Percentiles rank a stretch among this genome's conserved stretches.
These are phyloP conservation scores for Crithidia sp. DNA, from an alignment of 208 protist genomes.

Conservation along the genomic window DNA sequence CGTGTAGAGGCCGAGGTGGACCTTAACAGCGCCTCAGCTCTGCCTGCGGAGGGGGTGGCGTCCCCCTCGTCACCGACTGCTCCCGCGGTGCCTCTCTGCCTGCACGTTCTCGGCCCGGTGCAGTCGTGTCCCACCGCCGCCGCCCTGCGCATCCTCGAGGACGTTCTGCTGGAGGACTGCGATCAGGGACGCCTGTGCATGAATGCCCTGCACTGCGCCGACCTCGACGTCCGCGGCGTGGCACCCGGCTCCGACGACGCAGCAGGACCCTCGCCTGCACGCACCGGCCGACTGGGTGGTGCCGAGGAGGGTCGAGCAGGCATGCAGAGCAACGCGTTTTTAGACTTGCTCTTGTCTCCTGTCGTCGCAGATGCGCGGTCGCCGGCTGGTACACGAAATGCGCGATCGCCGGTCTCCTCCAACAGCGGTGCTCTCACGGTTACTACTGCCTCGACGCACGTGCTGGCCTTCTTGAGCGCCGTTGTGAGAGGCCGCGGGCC, in stretches of 20 bases:
- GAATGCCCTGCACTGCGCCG: slow-evolving; percentile 50
- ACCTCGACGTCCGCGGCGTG: slow-evolving; percentile 36
- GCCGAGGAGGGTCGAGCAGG: not conserved
- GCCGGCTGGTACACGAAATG: not conserved
- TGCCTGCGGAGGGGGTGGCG: not conserved
- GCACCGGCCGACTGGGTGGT: not conserved
- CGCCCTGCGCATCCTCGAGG: slow-evolving; percentile 58
- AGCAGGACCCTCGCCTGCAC: not conserved
- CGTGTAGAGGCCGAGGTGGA: slow-evolving; percentile 54
- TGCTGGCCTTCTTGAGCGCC: slow-evolving; percentile 53
- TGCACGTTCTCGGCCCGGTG: slow-evolving; percentile 59
- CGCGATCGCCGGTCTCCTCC: not conserved
- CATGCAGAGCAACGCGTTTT: slow-evolving; percentile 37
- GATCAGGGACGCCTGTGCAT: slow-evolving; percentile 32
- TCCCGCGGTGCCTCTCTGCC: slow-evolving; percentile 20
- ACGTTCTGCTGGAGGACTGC: slow-evolving; percentile 79
- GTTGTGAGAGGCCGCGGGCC: slow-evolving; percentile 29
- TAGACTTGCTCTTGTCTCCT: slow-evolving; percentile 41
- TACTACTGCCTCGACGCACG: slow-evolving; percentile 14
- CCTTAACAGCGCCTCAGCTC: slow-evolving; percentile 19
- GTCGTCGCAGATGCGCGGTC: not conserved
- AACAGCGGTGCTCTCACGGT: not conserved
- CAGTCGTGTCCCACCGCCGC: slow-evolving; percentile 32
- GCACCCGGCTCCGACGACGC: not conserved
- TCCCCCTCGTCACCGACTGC: not conserved